Percentiles rank a stretch among this genome's conserved stretches.
Conservation (phyloP, 306 rosid genomes). For the Fragaria vesca region DNA sequence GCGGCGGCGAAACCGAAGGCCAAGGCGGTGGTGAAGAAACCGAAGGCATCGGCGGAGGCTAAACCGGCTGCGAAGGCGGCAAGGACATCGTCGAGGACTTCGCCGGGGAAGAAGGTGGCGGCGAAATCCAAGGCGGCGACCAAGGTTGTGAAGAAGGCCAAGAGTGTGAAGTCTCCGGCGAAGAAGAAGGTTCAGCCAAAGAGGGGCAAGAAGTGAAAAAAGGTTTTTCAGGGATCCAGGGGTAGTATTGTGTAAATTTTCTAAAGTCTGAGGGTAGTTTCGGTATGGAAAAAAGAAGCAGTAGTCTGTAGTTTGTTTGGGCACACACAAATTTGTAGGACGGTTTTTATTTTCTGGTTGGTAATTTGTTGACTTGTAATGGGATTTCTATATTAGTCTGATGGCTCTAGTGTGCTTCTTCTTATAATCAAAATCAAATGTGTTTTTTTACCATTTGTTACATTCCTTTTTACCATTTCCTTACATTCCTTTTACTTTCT, state of each 20-base stretch:
- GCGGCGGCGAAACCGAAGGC: slow-evolving; percentile 6
- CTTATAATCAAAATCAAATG: no score
- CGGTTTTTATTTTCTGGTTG: background rate
- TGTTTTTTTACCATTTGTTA: no score
- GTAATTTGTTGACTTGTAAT: background rate
- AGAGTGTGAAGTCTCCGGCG: slow-evolving; percentile 37
- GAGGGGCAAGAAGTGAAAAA: slow-evolving; percentile 34
- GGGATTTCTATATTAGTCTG: no score
- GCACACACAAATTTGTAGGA: background rate
- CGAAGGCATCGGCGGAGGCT: background rate
- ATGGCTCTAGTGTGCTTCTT: no score
- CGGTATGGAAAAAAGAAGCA: background rate
- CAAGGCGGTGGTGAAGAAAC: background rate
- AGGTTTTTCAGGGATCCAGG: background rate
- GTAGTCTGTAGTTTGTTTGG: background rate
- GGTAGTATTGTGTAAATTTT: slow-evolving; percentile 27
- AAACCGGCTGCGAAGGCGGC: slow-evolving; percentile 37
- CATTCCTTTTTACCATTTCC: no score
- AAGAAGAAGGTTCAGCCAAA: slow-evolving; percentile 39
- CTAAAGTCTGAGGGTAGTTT: background rate
- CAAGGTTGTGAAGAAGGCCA: slow-evolving; percentile 30
- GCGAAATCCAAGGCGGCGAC: slow-evolving; percentile 10
- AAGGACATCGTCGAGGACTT: slow-evolving; percentile 44
- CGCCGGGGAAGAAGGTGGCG: slow-evolving; percentile 44
- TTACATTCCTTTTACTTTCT: no score